Base-by-base conservation (phyloP, 2,329 filamentous ascomycete species). In the Neofusicoccum kwambonambiense region DNA sequence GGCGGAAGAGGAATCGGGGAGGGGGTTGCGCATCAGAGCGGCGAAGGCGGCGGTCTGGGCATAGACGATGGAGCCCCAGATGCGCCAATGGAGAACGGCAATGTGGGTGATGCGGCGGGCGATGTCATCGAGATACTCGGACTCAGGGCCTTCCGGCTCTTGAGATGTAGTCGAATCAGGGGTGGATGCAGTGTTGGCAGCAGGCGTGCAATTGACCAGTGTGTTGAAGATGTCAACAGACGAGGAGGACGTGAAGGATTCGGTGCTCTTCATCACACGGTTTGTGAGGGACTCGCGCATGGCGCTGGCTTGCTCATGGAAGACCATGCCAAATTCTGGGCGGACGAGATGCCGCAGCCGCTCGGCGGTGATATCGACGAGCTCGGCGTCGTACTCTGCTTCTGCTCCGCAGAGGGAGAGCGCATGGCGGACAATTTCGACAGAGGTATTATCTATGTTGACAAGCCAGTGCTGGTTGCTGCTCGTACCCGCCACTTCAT, bases 61-160 rank as follows among this genome's bases (percentile, higher is more conserved):
- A 74, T 97, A 97, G 12, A 90, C 87, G 62, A 96, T 81, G 2
- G 87, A 86, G 1, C 86, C 86, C 92, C 93, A 98, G 3, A 97
- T 90, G 56, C 91, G 86, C 93, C 93, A 97, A 77, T 97, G 93
- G 27, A 98, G 80, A 5, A 95, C 84, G 13, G 91, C 88, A 50
- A 97, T 87, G 73, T 97, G 94, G 5, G 92, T 89, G 58, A 97
- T 83, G 51, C 91, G 87, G 50, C 88, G 89, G 0, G 91, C 87
- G 75, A 97, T 86, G 65, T 92, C 89, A 49, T 84, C 82, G 42
- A 90, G 70, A 35, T 77, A 73, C 41, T 69, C 78, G 34, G 47
- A 44, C 9, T 67, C 64, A 27, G 72, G 67, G 57, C 64, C 47
- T 22, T 42, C 27, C 9, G 27, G 31, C 41, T 60, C 39, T 8